Evolutionary conservation across 2,329 filamentous ascomycete genomes (phyloP), one percentile per base, ranked within the genome.

Genomic region (Arthrobotrys megalospora): DNA sequence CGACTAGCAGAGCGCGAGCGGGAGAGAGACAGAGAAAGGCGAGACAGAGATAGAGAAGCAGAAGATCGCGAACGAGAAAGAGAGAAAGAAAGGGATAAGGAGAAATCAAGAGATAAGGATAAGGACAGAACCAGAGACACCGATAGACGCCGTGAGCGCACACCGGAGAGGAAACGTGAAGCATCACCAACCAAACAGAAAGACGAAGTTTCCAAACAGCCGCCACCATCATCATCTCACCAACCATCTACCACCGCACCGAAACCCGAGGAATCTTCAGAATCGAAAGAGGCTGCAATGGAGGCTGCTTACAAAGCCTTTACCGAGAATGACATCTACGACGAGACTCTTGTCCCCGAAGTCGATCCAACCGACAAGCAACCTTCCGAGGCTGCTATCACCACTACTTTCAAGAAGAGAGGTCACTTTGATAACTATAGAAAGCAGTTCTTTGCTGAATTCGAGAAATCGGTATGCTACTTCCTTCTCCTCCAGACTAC

Each of bases 351-450:
- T 5, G 41, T 72, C 34, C 58, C 53, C 1, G 67, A 78, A 38
- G 43, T 67, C 16, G 67, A 71, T 32, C 62, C 75, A 6, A 21
- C 52, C 3, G 75, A 69, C 24, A 78, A 78, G 21, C 67, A 75
- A 19, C 76, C 76, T 7, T 79, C 76, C 6, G 66, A 73, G 43
- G 47, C 66, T 4, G 45, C 48, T 12, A 66, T 79, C 14, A 53
- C 60, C 8, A 62, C 76, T 5, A 66, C 76, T 16, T 79, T 79
- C 76, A 79, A 79, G 47, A 79, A 79, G 47, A 60, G 43, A 47
- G 76, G 76, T 7, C 69, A 75, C 48, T 75, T 79, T 28, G 76
- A 79, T 62, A 38, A 50, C 19, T 75, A 73, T 53, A 53, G 76
- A n/a, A 79, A 79, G 28, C 38, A 50, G 19, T 72, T 75, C 58